Percentiles rank a stretch among this genome's conserved stretches.
Evolutionary conservation across 2,329 filamentous ascomycete species (phyloP).

Genomic region (Aureobasidium sp.): DNA sequence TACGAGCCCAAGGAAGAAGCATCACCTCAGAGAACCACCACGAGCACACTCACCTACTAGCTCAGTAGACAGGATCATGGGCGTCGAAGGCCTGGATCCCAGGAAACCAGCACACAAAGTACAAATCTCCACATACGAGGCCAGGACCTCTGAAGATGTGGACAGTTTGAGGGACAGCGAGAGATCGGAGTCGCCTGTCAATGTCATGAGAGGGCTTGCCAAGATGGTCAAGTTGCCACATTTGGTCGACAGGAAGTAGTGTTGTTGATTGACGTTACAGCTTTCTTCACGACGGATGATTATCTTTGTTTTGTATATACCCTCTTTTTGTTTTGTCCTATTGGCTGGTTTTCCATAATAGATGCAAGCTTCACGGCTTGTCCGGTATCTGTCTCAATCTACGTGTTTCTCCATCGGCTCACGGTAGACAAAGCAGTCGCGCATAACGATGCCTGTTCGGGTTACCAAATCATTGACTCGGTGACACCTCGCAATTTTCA

Average conservation of each 20-base stretch:
- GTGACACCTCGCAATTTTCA: no score
- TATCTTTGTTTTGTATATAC: not conserved
- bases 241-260: not conserved
- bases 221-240: not conserved
- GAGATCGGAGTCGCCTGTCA: not conserved
- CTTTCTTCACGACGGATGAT: not conserved
- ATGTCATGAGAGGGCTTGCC: conserved; percentile 1
- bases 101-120: not conserved
- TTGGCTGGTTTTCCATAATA: not conserved
- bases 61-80: not conserved
- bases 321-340: not conserved
- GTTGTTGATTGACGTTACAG: not conserved
- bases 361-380: no score
- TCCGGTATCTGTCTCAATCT: no score
- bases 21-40: not conserved
- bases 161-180: not conserved
- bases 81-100: not conserved
- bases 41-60: not conserved
- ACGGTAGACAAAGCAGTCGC: no score
- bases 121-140: conserved; percentile 2
- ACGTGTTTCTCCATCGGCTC: no score
- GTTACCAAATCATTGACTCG: no score
- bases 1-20: not conserved
- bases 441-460: no score
- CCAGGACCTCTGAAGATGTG: not conserved